These are phyloP conservation scores for Paecilomyces dactylethromorphus DNA, from an alignment of 2,329 filamentous ascomycete genomes.

Conservation along the genomic window DNA sequence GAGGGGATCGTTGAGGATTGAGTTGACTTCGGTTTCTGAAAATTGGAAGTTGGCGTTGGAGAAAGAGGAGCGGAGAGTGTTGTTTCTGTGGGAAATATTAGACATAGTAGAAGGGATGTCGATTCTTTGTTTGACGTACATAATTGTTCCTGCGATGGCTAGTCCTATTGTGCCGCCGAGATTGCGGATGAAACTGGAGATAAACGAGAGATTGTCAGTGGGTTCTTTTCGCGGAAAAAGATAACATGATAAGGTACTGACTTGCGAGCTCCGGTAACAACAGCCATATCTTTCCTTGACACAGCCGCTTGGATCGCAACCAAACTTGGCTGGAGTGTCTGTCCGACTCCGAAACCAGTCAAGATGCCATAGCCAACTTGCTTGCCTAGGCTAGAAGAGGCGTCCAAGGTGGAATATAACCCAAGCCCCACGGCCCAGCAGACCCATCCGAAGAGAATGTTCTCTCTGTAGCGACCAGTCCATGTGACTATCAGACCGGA, in stretches of 20 bases:
- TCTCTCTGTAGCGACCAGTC: constrained; percentile 48
- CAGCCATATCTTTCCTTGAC: constrained; percentile 1
- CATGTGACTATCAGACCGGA: constrained; percentile 49
- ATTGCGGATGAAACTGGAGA: constrained; percentile 33
- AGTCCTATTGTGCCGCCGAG: constrained; percentile 36
- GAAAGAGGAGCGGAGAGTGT: constrained; percentile 19
- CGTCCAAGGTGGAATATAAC: constrained; percentile 47
- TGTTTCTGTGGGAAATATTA: constrained; percentile 18
- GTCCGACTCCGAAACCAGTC: constrained; percentile 38
- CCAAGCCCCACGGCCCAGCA: constrained; percentile 49
- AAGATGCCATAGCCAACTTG: constrained; percentile 51
- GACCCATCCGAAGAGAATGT: constrained; percentile 49
- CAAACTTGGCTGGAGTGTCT: constrained; percentile 1
- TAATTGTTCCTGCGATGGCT: constrained; percentile 34
- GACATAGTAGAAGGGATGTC: background rate
- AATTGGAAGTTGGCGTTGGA: constrained; percentile 15
- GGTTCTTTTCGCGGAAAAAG: background rate
- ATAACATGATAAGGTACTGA: background rate
- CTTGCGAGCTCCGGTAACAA: background rate
- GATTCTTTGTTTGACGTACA: constrained; percentile 18
- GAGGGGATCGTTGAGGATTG: constrained; percentile 25
- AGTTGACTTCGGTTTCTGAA: constrained; percentile 11
- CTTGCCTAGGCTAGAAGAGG: constrained; percentile 43
- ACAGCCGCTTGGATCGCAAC: constrained; percentile 1
- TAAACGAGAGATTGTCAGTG: background rate